Evolutionary conservation across 169 alveolate species (phyloP).

Genomic region (Cryptosporidium felis): DNA sequence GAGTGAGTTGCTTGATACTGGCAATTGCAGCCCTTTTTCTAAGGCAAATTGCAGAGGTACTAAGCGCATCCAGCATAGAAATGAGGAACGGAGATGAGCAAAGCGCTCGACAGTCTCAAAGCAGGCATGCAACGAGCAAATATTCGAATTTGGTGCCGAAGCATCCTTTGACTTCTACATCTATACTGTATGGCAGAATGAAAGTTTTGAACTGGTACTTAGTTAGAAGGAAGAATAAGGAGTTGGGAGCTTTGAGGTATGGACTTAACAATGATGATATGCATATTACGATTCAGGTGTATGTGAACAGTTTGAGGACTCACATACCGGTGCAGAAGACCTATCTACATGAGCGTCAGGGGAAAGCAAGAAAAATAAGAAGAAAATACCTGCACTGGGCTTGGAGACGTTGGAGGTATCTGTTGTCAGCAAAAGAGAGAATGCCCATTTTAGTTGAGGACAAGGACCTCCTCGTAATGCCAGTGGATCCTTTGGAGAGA

Average conservation of each 20-base stretch:
- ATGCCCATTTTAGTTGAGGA: constrained; percentile 67
- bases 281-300: constrained; percentile 45
- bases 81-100: no score
- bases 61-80: no score
- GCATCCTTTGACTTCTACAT: constrained; percentile 27
- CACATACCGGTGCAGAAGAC: constrained; percentile 62
- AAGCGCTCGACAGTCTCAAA: not conserved
- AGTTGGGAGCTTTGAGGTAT: constrained; percentile 47
- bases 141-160: constrained; percentile 50
- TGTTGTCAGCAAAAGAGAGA: constrained; percentile 61
- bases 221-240: constrained; percentile 14
- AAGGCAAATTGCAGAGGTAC: no score
- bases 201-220: constrained; percentile 20
- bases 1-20: no score
- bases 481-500: constrained; percentile 65
- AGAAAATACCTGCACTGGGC: constrained; percentile 23
- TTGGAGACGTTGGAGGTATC: constrained; percentile 65
- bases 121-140: not conserved
- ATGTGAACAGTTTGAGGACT: constrained; percentile 26
- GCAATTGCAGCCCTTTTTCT: no score
- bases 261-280: constrained; percentile 66
- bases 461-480: constrained; percentile 1
- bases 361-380: constrained; percentile 41
- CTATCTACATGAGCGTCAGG: constrained; percentile 48
- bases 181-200: constrained; percentile 53